Conservation (phyloP, 2,329 filamentous ascomycete genomes). For the Lasiodiplodia gonubiensis region DNA sequence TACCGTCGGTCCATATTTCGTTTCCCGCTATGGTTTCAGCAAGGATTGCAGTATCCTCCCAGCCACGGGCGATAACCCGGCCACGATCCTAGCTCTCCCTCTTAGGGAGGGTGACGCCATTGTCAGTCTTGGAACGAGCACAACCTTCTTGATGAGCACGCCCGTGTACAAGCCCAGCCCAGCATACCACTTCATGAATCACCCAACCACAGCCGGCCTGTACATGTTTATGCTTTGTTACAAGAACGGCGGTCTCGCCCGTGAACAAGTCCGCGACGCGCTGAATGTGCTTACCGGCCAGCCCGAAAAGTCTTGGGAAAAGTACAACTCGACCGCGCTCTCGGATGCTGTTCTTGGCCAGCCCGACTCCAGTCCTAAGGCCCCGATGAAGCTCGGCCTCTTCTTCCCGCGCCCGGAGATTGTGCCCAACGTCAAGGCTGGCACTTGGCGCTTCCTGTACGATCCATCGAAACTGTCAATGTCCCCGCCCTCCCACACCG, state of each 20-base stretch:
- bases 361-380: conserved; percentile 47
- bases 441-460: conserved; percentile 83
- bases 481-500: conserved; percentile 32
- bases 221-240: conserved; percentile 99
- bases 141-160: conserved; percentile 97
- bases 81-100: conserved; percentile 90
- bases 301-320: conserved; percentile 70
- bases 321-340: conserved; percentile 77
- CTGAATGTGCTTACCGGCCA: conserved; percentile 63
- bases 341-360: conserved; percentile 73
- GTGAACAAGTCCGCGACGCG: conserved; percentile 84
- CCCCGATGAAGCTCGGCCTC: conserved; percentile 82
- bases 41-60: conserved; percentile 77
- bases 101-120: conserved; percentile 89
- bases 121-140: conserved; percentile 91
- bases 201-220: conserved; percentile 84
- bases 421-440: conserved; percentile 85
- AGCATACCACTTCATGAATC: conserved; percentile 97
- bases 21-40: conserved; percentile 76
- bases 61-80: conserved; percentile 95
- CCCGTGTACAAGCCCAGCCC: conserved; percentile 88
- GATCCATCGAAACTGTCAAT: conserved; percentile 42
- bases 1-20: conserved; percentile 77
- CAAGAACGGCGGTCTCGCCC: conserved; percentile 94
- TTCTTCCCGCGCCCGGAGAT: conserved; percentile 96